Evolutionary conservation across 495 filamentous ascomycete species (phyloP).

Genomic region (Penicillium canariense): DNA sequence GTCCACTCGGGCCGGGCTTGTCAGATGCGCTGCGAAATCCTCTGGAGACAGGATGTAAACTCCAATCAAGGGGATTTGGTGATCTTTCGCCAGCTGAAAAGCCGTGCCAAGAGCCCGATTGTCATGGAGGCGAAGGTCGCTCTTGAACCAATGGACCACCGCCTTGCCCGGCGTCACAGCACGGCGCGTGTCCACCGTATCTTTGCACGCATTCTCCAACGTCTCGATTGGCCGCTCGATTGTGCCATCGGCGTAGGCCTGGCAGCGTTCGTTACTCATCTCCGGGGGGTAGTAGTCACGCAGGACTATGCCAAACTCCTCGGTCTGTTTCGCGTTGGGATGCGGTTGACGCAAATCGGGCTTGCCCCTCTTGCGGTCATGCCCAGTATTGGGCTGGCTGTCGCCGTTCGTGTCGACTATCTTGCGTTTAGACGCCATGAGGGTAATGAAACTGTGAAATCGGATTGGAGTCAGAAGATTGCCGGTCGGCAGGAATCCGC

Average conservation of each 20-base stretch:
- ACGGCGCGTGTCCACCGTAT: conserved; percentile 46
- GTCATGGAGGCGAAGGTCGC: conserved; percentile 70
- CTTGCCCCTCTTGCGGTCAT: conserved; percentile 22
- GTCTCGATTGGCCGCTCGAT: conserved; percentile 68
- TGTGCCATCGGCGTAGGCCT: conserved; percentile 64
- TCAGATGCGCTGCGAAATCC: conserved; percentile 80
- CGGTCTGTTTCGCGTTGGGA: conserved; percentile 47
- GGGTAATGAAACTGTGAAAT: not conserved
- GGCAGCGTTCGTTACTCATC: conserved; percentile 74
- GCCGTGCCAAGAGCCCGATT: conserved; percentile 72
- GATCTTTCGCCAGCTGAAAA: conserved; percentile 60
- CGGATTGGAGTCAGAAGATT: not conserved
- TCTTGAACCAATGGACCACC: conserved; percentile 92
- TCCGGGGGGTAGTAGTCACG: conserved; percentile 82
- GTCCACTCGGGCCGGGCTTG: conserved; percentile 70
- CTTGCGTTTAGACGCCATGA: conserved; percentile 35
- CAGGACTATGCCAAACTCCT: conserved; percentile 68
- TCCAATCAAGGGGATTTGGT: conserved; percentile 66
- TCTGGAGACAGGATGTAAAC: conserved; percentile 83
- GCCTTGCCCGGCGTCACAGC: conserved; percentile 52
- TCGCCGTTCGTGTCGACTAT: conserved; percentile 9
- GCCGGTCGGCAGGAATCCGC: not conserved
- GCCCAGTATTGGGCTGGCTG: conserved; percentile 7
- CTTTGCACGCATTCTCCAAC: conserved; percentile 52
- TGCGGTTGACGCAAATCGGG: conserved; percentile 30